Percentiles rank a stretch among this genome's conserved stretches.
Evolutionary conservation across 2,329 filamentous ascomycete genomes (phyloP).

Genomic region (Orbilia javanica): DNA sequence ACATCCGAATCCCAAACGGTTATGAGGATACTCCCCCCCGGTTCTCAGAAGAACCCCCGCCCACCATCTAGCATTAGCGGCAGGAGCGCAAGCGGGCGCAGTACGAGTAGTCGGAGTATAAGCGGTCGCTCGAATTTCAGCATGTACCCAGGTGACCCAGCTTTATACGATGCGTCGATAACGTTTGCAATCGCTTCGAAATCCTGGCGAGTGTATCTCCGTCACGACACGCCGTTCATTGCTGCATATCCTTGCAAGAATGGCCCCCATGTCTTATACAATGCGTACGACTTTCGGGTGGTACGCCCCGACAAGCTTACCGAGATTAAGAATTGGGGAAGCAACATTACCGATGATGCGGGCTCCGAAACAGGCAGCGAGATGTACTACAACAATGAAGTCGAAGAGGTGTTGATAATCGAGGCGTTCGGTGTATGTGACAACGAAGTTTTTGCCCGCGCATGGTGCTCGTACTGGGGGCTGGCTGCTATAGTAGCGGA

Average conservation of each 20-base stretch:
- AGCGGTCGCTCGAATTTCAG: constrained; percentile 46
- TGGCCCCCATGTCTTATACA: constrained; percentile 78
- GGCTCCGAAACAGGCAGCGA: constrained; percentile 57
- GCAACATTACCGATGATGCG: constrained; percentile 60
- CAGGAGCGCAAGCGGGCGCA: constrained; percentile 48
- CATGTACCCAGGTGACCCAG: constrained; percentile 41
- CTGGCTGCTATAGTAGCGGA: constrained; percentile 78
- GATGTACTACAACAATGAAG: constrained; percentile 67
- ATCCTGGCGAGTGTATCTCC: constrained; percentile 74
- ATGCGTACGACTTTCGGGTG: constrained; percentile 75
- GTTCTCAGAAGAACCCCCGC: constrained; percentile 35
- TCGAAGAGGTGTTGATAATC: constrained; percentile 77
- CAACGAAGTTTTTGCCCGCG: constrained; percentile 80
- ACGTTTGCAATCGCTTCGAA: constrained; percentile 73
- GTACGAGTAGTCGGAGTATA: constrained; percentile 55
- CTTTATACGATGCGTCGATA: constrained; percentile 72
- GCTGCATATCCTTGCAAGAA: constrained; percentile 75
- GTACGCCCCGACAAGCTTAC: constrained; percentile 76
- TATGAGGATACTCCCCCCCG: constrained; percentile 54
- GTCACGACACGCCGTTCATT: constrained; percentile 76
- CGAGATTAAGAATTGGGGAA: constrained; percentile 75
- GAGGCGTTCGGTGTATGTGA: constrained; percentile 80
- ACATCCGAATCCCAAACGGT: constrained; percentile 46
- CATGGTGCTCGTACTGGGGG: constrained; percentile 83
- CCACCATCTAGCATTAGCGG: constrained; percentile 52